Evolutionary conservation across 495 filamentous ascomycete genomes (phyloP), one percentile per base, ranked within the genome.

Genomic region (Penicillium malachiteum): DNA sequence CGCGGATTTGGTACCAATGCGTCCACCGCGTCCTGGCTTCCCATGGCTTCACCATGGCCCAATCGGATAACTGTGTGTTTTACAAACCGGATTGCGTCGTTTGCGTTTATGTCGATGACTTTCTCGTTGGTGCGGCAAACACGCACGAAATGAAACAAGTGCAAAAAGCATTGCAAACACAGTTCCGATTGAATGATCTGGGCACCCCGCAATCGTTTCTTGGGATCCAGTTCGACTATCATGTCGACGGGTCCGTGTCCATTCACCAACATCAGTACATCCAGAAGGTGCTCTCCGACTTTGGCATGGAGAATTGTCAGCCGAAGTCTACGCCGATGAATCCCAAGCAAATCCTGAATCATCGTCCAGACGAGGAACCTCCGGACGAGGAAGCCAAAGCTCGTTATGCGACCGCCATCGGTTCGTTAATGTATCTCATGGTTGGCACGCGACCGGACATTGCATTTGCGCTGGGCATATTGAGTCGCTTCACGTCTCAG

Each of bases 231-330:
- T 51, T 51, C 48, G 38, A 41, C 48, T 50, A 50, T 50, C 48
- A 50, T 17, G 48, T 39, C 18, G 48, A 50, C n/a, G 35, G 48
- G 34, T 50, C 48, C 34, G 48, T 50, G 34, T 50, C 48, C 18
- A 40, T 50, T 41, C 48, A 50, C 48, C 48, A 50, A 50, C 48
- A 50, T 2, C 48, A 50, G 48, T 50, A 50, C 48, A 50, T 50
- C 48, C 48, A 50, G 48, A 50, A 50, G 75, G 43, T 54, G 39
- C 50, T 52, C 38, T 52, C 50, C 50, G 50, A 52, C 38, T 52
- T 52, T 52, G 40, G 50, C 30, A 52, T 52, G 50, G 50, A 52
- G 50, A 41, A 1, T 35, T 52, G 50, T 37, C 50, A 52, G 50
- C 40, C 40, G 40, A 45, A 52, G 40, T 37, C 50, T 35, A 52